These are phyloP conservation scores for Boletus sensibilis DNA, from an alignment of 768 basidiomycete genomes.

Conservation along the genomic window DNA sequence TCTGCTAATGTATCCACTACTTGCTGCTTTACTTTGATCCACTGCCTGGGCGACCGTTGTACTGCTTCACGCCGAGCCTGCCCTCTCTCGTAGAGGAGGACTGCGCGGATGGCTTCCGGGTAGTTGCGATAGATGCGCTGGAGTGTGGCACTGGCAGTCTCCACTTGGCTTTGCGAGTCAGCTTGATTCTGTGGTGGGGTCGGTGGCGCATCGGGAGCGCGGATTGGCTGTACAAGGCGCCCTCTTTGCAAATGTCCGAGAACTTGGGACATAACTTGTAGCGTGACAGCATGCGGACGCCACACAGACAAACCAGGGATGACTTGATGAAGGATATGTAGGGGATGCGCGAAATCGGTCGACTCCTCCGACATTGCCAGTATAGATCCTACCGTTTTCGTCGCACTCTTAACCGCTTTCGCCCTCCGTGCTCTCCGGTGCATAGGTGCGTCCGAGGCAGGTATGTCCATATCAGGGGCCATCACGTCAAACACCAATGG, in stretches of 20 bases:
- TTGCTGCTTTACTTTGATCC: slow-evolving; percentile 17
- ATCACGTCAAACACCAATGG: slow-evolving; percentile 41
- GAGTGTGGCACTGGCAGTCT: slow-evolving; percentile 43
- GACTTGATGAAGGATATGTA: slow-evolving; percentile 61
- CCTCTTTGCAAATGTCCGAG: slow-evolving; percentile 52
- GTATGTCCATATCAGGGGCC: slow-evolving; percentile 23
- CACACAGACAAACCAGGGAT: slow-evolving; percentile 65
- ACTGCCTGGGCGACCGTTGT: slow-evolving; percentile 17
- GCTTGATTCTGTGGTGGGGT: slow-evolving; percentile 15
- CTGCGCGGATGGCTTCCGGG: slow-evolving; percentile 43
- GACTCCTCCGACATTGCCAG: slow-evolving; percentile 17
- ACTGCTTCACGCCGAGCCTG: slow-evolving; percentile 25
- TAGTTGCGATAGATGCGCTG: slow-evolving; percentile 47
- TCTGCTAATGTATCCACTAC: slow-evolving; percentile 27
- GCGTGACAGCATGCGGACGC: slow-evolving; percentile 56
- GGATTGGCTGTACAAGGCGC: slow-evolving; percentile 44
- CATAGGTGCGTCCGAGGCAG: slow-evolving; percentile 32
- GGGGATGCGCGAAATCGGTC: slow-evolving; percentile 55
- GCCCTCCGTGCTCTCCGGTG: slow-evolving; percentile 28
- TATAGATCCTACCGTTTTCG: slow-evolving; percentile 8
- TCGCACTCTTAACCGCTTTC: slow-evolving; percentile 21
- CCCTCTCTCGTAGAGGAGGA: slow-evolving; percentile 36
- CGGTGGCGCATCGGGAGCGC: slow-evolving; percentile 21
- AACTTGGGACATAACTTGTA: slow-evolving; percentile 47
- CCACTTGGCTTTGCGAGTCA: slow-evolving; percentile 24